These are phyloP conservation scores for Spinellus fusiger DNA, from an alignment of 192 early-diverging fungal genomes.

Conservation along the genomic window DNA sequence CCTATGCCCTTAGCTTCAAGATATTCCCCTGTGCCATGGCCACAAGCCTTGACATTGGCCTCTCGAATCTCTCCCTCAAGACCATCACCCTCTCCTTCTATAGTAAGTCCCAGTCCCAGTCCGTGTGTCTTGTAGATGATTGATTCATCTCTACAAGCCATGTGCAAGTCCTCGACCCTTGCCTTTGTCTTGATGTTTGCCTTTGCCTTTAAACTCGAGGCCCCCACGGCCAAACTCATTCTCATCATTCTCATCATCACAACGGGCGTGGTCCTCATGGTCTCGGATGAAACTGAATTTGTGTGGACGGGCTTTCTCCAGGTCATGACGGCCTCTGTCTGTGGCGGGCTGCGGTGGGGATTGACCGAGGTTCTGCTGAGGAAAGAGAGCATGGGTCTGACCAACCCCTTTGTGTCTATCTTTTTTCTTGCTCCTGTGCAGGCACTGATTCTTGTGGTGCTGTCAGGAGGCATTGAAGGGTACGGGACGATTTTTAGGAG, in stretches of 20 bases:
- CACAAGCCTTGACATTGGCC: slow-evolving; percentile 84
- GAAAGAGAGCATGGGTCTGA: slow-evolving; percentile 69
- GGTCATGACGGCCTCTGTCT: slow-evolving; percentile 71
- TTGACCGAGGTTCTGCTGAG: slow-evolving; percentile 81
- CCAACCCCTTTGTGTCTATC: slow-evolving; percentile 84
- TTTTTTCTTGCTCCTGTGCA: slow-evolving; percentile 80
- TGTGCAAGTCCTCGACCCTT: slow-evolving; percentile 75
- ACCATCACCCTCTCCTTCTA: slow-evolving; percentile 89
- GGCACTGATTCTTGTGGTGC: slow-evolving; percentile 55
- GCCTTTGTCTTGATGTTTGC: slow-evolving; percentile 87
- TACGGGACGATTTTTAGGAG: slow-evolving; percentile 45
- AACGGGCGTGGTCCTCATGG: slow-evolving; percentile 83
- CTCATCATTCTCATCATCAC: slow-evolving; percentile 76
- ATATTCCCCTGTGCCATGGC: slow-evolving; percentile 85
- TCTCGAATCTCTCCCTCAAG: slow-evolving; percentile 83
- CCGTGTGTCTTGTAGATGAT: background rate
- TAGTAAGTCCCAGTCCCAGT: no score
- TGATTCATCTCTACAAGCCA: slow-evolving; percentile 38
- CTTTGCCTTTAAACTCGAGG: slow-evolving; percentile 82
- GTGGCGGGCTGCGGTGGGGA: slow-evolving; percentile 88
- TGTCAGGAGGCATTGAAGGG: slow-evolving; percentile 63
- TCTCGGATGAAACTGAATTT: slow-evolving; percentile 78
- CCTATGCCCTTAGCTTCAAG: slow-evolving; percentile 40
- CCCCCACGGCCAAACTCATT: slow-evolving; percentile 61
- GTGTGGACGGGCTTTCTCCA: slow-evolving; percentile 63